These are phyloP conservation scores for Solanum sejunctum DNA, from an alignment of 257 asterid genomes.

Conservation along the genomic window DNA sequence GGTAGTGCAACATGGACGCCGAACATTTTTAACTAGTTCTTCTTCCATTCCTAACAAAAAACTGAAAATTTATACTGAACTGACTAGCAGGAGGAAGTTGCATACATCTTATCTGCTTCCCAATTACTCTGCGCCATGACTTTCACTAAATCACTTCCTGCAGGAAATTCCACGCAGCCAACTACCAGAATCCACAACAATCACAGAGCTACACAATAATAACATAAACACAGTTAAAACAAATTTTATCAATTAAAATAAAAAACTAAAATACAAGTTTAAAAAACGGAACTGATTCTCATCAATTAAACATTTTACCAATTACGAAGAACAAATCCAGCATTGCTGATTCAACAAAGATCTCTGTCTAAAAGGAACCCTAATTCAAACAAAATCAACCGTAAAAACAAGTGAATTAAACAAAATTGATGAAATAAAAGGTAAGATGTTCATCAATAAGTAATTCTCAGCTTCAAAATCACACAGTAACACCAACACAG, in stretches of 20 bases:
- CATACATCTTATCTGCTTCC: conserved; percentile 99
- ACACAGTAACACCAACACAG: not conserved
- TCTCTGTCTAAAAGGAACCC: conserved; percentile 29
- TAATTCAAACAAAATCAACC: conserved; percentile 16
- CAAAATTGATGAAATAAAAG: not conserved
- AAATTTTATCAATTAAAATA: not conserved
- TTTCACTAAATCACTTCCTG: conserved; percentile 7
- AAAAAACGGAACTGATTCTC: not conserved
- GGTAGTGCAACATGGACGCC: not conserved
- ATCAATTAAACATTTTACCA: conserved; percentile 17
- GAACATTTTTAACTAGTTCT: not conserved
- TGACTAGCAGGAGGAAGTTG: not conserved
- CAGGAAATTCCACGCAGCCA: conserved; percentile 3
- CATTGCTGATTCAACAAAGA: conserved; percentile 42
- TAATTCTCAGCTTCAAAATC: not conserved
- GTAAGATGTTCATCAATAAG: conserved; percentile 7
- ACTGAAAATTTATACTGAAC: not conserved
- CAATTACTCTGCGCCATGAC: conserved; percentile 96
- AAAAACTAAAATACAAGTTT: not conserved
- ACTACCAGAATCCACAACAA: conserved; percentile 3
- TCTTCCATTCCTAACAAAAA: not conserved
- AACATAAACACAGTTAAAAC: not conserved
- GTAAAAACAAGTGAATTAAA: not conserved
- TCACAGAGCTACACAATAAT: conserved; percentile 14
- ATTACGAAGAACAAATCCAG: conserved; percentile 39